Conservation (phyloP, 2,329 filamentous ascomycete genomes). For the Arachnopeziza araneosa region DNA sequence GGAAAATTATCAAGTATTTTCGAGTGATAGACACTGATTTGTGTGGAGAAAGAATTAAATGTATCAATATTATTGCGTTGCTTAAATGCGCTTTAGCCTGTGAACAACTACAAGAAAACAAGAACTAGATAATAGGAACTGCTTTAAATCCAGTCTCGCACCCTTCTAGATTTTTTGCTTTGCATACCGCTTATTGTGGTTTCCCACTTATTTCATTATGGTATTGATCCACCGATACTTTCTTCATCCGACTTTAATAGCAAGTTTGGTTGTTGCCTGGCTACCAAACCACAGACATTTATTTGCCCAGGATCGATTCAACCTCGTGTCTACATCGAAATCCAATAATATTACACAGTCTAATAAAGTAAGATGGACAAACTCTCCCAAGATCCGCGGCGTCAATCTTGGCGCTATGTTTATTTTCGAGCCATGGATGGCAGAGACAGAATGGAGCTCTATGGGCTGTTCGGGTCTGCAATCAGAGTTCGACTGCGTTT, state of each 20-base stretch:
- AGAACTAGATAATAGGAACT: too few species aligned
- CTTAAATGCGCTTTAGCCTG: background rate
- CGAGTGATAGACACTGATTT: background rate
- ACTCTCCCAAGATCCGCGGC: constrained; percentile 37
- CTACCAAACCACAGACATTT: background rate
- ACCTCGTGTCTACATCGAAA: background rate
- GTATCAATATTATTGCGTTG: background rate
- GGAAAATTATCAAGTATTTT: background rate
- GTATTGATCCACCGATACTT: background rate
- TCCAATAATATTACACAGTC: background rate
- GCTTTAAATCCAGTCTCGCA: background rate
- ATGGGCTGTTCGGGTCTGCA: constrained; percentile 40
- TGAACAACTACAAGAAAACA: too few species aligned
- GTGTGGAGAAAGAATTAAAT: background rate
- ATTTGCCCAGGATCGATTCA: too few species aligned
- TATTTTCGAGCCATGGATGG: constrained; percentile 45
- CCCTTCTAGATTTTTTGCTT: too few species aligned
- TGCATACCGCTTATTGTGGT: background rate
- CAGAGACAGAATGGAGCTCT: constrained; percentile 33
- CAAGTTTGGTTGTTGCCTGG: background rate
- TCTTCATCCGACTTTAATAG: background rate
- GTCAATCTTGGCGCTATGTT: constrained; percentile 45
- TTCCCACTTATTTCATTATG: background rate
- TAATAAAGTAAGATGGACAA: background rate
- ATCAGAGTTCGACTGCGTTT: constrained; percentile 45